Evolutionary conservation across 441 rosid species (phyloP), one percentile per base, ranked within the genome.

Genomic region (Mallotus japonicus): DNA sequence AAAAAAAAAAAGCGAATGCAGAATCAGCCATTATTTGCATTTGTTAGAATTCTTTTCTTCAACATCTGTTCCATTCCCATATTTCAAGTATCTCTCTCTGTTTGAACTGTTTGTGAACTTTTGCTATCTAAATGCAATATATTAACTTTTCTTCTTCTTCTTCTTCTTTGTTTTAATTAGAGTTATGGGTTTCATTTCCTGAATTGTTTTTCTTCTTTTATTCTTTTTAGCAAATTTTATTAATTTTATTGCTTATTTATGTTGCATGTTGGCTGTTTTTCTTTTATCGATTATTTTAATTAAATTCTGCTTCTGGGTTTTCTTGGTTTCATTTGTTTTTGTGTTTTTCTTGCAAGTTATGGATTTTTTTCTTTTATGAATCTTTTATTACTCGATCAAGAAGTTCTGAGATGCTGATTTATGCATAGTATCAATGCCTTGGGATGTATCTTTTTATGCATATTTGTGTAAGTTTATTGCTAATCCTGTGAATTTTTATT

Each of bases 21-120:
- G 32, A 9, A 60, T 5, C 32, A 3, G 0, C 32, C 57, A 0
- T 54, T 9, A 51, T 14, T 65, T 67, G 63, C 51, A 22, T 58
- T 70, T 47, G 1, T 16, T 2, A 66, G 16, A 16, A 5, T 50
- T 17, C 74, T 62, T n/a, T 37, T 37, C 40, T 42, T 28, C 62
- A 53, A 72, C 70, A 73, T 55, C 70, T 65, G 70, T 6, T 37
- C 6, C 76, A 64, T 56, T 64, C 44, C 55, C 42, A 16, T 55
- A 44, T 42, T 55, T 24, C 70, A 55, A 70, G 70, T 73, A 55
- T 19, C 69, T 22, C 50, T 49, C 24, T 55, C 15, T 1, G 8
- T 28, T 22, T 22, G 37, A 24, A 50, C 58, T 50, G 5, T 46
- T 49, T 12, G 6, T 61, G 1, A 4, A 3, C 0, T 59, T 10